Evolutionary conservation across 1,284 basidiomycete species (phyloP), one percentile per base, ranked within the genome.

Genomic region (Irpex lacteus): DNA sequence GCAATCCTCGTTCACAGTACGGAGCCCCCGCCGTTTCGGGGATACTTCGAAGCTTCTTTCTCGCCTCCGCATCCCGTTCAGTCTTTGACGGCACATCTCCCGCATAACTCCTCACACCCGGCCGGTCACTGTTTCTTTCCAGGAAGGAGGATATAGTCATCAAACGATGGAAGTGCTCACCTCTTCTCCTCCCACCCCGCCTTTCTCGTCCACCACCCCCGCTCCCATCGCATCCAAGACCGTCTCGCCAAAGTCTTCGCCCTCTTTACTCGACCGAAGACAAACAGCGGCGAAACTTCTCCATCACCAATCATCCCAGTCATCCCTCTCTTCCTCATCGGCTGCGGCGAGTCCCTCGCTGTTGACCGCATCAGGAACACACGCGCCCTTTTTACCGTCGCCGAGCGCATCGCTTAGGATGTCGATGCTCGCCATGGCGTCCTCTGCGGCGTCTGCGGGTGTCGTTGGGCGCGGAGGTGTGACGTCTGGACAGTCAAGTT

Each of bases 401-500:
- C 61, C 36, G 19, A 53, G 9, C 63, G 64, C 57, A 21, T 53
- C 50, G 9, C 18, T 53, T 9, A 13, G 50, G n/a, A 53, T 53
- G 50, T 53, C 50, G 0, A 53, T 53, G 18, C n/a, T 53, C 50
- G n/a, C 50, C 50, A 18, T 47, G 44, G 60, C 70, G 37, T 32
- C 67, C 40, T 67, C 67, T n/a, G 60, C 60, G 34, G 26, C 68
- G 26, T 37, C 61, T n/a, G 15, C 59, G 9, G 32, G 32, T 34
- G 32, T 34, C 32, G 32, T 34, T 34, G 32, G 32, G 32, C 32
- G 32, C 32, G 32, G 53, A 54, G 36, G 61, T 61, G n/a, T 66
- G 49, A 76, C 77, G 49, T 85, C 32, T 34, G 32, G 32, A 3
- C 32, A 6, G 32, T 0, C 32, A 34, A 34, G 5, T 34, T 34